phyloP scores from a whole-genome alignment of 345 rosid species.

The Hypericum androsaemum region DNA sequence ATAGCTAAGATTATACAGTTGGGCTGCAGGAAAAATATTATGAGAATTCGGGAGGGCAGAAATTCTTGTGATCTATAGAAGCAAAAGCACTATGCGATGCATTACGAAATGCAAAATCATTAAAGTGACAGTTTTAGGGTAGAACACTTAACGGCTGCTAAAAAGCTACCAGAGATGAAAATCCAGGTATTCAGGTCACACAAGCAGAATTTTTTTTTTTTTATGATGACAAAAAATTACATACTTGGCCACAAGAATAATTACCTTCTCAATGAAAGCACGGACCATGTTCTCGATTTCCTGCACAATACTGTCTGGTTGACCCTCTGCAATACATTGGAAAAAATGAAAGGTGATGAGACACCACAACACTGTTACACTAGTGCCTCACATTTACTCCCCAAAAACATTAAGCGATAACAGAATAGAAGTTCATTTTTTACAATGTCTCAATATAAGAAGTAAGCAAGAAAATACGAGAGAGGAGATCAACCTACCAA shows the following conservation, averaged over 20 bases:
- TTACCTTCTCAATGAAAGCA: conserved; percentile 93
- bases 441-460: neutral
- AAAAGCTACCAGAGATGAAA: too few relatives aligned
- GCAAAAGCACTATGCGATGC: conserved; percentile 4
- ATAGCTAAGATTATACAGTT: conserved; percentile 93
- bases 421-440: too few relatives aligned
- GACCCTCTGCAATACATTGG: conserved; percentile 60
- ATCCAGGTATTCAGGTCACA: too few relatives aligned
- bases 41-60: too few relatives aligned
- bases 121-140: too few relatives aligned
- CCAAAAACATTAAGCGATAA: too few relatives aligned
- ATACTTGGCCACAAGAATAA: neutral
- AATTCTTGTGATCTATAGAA: neutral
- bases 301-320: conserved; percentile 82
- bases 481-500: conserved; percentile 48
- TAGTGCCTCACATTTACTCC: too few relatives aligned
- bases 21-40: conserved; percentile 40
- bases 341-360: neutral
- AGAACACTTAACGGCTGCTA: too few relatives aligned
- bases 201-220: too few relatives aligned
- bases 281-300: conserved; percentile 99
- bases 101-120: too few relatives aligned
- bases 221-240: too few relatives aligned
- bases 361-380: too few relatives aligned
- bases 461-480: neutral